A percentile compares a stretch with the other conserved stretches of the same genome.
Conservation (phyloP, 805 yeast genomes). For the Metschnikowia arizonensis region DNA sequence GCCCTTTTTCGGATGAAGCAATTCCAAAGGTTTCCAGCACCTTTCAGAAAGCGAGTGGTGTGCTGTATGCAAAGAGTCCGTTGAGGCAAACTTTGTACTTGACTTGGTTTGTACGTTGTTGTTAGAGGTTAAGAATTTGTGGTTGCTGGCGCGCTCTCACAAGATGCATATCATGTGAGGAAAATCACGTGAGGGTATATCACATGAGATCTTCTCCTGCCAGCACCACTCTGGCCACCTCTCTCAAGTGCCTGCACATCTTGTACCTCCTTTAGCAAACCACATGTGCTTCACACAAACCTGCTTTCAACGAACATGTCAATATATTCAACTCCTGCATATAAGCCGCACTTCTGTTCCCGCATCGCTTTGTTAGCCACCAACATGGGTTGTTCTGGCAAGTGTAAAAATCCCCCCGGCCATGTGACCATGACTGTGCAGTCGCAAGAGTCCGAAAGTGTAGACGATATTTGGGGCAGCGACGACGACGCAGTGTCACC, state of each 20-base stretch:
- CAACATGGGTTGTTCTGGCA: conserved; percentile 5
- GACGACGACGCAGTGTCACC: conserved; percentile 21
- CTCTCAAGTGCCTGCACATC: no score
- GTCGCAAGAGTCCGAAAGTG: not conserved
- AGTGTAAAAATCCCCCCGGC: conserved; percentile 1
- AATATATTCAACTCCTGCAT: not conserved
- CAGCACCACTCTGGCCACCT: no score
- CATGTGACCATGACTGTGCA: not conserved
- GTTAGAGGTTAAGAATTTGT: conserved; percentile 1
- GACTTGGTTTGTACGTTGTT: conserved; percentile 1
- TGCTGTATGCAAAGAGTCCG: not conserved
- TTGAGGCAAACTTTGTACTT: not conserved
- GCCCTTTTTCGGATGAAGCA: not conserved
- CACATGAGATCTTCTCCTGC: no score
- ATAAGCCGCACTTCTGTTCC: not conserved
- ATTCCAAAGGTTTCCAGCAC: conserved; percentile 21
- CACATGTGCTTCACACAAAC: no score
- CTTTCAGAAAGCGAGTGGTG: conserved; percentile 8
- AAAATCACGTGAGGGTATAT: not conserved
- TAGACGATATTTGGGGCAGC: conserved; percentile 35
- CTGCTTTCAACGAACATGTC: no score
- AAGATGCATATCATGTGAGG: not conserved
- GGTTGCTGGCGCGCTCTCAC: conserved; percentile 5
- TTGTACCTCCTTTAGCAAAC: no score
- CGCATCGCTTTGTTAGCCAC: not conserved